Evolutionary conservation across 805 yeast genomes (phyloP).

Genomic region (Candida germanica): DNA sequence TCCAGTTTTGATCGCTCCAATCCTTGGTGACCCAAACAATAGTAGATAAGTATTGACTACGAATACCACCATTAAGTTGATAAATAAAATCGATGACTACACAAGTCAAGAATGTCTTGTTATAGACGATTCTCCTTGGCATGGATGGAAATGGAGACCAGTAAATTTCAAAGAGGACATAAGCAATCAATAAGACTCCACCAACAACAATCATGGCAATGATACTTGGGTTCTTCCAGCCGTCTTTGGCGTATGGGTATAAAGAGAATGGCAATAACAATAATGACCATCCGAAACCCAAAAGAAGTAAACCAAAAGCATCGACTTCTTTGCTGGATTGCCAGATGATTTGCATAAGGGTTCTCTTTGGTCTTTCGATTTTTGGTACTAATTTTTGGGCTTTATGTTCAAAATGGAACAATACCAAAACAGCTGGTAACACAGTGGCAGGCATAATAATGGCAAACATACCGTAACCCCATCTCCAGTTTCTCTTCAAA

Average conservation of each 20-base stretch:
- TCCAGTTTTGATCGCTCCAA: constrained; percentile 31
- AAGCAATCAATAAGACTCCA: constrained; percentile 29
- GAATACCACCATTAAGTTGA: constrained; percentile 25
- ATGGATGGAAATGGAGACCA: constrained; percentile 35
- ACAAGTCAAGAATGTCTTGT: constrained; percentile 37
- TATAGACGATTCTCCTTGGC: constrained; percentile 29
- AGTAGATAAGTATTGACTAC: constrained; percentile 31
- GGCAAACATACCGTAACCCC: constrained; percentile 52
- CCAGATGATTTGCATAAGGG: neutral
- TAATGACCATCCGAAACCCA: constrained; percentile 38
- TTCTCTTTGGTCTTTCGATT: constrained; percentile 1
- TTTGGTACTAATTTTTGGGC: constrained; percentile 22
- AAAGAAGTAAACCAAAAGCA: constrained; percentile 32
- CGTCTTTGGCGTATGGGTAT: constrained; percentile 26
- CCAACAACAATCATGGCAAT: constrained; percentile 45
- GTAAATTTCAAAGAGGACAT: constrained; percentile 32
- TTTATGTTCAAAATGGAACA: constrained; percentile 29
- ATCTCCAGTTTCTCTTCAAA: constrained; percentile 42
- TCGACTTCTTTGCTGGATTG: constrained; percentile 29
- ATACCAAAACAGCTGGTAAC: constrained; percentile 27
- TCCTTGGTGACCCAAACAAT: constrained; percentile 28
- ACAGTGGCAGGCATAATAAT: constrained; percentile 43
- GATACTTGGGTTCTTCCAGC: constrained; percentile 37
- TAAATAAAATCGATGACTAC: constrained; percentile 32
- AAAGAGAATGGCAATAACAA: constrained; percentile 39